These are phyloP conservation scores for Colletotrichum agaves DNA, from an alignment of 2,329 filamentous ascomycete species.

Conservation along the genomic window DNA sequence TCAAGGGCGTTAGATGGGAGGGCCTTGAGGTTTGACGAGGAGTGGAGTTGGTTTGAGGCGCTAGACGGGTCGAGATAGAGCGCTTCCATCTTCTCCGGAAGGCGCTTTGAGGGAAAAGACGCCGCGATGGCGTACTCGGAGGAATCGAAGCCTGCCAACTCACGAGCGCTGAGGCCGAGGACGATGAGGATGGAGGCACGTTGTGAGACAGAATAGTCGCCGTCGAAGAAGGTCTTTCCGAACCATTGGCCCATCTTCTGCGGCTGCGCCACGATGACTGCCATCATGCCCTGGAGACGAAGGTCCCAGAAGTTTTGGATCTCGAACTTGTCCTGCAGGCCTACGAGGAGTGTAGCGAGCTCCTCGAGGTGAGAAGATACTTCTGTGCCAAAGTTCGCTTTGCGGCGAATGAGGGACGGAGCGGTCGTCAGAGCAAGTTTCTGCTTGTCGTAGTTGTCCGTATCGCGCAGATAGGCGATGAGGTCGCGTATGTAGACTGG, in stretches of 20 bases:
- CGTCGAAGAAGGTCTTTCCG: constrained; percentile 85
- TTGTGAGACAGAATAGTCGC: constrained; percentile 90
- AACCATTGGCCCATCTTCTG: constrained; percentile 85
- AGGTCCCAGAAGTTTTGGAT: constrained; percentile 81
- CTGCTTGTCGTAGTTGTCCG: constrained; percentile 86
- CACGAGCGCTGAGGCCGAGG: constrained; percentile 83
- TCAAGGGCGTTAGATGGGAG: constrained; percentile 72
- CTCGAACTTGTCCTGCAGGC: constrained; percentile 87
- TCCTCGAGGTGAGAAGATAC: constrained; percentile 86
- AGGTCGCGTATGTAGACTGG: constrained; percentile 94
- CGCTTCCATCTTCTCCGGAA: constrained; percentile 79
- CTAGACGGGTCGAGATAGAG: constrained; percentile 65
- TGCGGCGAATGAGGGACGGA: constrained; percentile 84
- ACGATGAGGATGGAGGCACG: constrained; percentile 84
- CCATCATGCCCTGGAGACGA: constrained; percentile 83
- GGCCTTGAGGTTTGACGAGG: constrained; percentile 56
- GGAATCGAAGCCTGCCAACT: constrained; percentile 81
- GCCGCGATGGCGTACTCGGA: constrained; percentile 61
- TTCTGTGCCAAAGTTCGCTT: constrained; percentile 88
- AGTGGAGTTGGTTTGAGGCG: constrained; percentile 37
- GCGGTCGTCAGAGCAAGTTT: constrained; percentile 82
- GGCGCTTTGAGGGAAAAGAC: constrained; percentile 82
- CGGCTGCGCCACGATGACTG: constrained; percentile 81
- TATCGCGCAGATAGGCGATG: constrained; percentile 80
- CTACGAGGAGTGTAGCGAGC: constrained; percentile 79